phyloP scores from a whole-genome alignment of 2,329 filamentous ascomycete genomes.

The Fusarium vanettenii region DNA sequence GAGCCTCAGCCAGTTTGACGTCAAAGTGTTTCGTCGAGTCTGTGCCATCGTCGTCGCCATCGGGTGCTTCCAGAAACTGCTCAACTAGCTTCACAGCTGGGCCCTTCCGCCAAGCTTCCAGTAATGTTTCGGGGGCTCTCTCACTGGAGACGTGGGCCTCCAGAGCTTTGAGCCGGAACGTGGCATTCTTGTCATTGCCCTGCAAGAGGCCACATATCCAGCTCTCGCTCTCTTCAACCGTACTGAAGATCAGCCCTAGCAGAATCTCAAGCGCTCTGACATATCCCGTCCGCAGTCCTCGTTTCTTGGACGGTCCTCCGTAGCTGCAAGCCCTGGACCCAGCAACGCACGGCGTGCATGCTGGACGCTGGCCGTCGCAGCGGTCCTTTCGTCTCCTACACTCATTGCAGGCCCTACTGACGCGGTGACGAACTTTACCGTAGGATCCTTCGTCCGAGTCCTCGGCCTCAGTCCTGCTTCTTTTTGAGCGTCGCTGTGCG shows the following conservation, averaged over 20 bases:
- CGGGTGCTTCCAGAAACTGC: background rate
- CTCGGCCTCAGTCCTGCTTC: background rate
- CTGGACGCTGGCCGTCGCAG: conserved; percentile 18
- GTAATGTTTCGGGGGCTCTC: background rate
- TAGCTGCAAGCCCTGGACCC: conserved; percentile 10
- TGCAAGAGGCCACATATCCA: conserved; percentile 13
- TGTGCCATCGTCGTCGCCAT: conserved; percentile 8
- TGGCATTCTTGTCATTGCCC: background rate
- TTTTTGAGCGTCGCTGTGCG: background rate
- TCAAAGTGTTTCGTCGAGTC: conserved; percentile 3
- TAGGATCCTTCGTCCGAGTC: background rate
- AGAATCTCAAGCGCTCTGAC: conserved; percentile 23
- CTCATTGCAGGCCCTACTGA: conserved; percentile 19
- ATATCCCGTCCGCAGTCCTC: conserved; percentile 22
- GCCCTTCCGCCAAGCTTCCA: conserved; percentile 10
- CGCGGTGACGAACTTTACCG: background rate
- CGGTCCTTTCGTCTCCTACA: conserved; percentile 25
- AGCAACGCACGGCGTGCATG: conserved; percentile 4
- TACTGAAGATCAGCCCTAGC: conserved; percentile 6
- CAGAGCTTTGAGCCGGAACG: background rate
- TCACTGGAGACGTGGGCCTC: background rate
- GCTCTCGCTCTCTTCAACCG: conserved; percentile 5
- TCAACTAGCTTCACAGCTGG: background rate
- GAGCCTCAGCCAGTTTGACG: background rate
- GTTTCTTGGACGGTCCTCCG: conserved; percentile 16